Evolutionary conservation across 257 asterid genomes (phyloP).

Genomic region (Fraxinus americana): DNA sequence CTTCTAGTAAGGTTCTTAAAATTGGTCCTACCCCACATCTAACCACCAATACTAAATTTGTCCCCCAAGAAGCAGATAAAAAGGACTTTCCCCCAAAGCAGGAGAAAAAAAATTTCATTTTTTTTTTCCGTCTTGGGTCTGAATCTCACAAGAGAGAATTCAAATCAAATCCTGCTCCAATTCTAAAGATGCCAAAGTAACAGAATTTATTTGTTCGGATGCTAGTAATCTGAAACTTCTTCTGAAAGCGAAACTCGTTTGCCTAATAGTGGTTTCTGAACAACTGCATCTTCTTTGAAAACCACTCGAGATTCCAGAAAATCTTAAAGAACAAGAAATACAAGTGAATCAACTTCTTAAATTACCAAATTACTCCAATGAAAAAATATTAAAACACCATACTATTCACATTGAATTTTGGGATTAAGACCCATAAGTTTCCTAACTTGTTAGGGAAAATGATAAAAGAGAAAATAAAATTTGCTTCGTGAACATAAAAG

Average conservation of each 20-base stretch:
- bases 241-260: neutral
- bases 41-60: neutral
- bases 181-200: neutral
- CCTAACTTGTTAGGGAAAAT: too few species aligned
- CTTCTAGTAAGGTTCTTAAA: neutral
- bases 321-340: neutral
- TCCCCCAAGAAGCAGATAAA: neutral
- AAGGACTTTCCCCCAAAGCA: neutral
- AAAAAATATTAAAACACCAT: neutral
- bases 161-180: neutral
- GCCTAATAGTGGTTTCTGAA: neutral
- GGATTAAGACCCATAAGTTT: neutral
- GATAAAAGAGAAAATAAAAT: too few species aligned
- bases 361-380: neutral
- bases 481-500: neutral
- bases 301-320: neutral
- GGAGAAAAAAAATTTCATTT: neutral
- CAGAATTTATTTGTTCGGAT: neutral
- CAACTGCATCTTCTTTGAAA: neutral
- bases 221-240: neutral
- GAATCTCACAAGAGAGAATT: neutral
- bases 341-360: slow-evolving; percentile 14
- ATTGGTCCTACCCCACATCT: neutral
- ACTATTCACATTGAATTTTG: neutral
- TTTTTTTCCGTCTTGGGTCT: neutral